Percentiles rank a stretch among this genome's conserved stretches.
phyloP scores from a whole-genome alignment of 2,329 filamentous ascomycete species.

The Sporothrix dimorphospora region DNA sequence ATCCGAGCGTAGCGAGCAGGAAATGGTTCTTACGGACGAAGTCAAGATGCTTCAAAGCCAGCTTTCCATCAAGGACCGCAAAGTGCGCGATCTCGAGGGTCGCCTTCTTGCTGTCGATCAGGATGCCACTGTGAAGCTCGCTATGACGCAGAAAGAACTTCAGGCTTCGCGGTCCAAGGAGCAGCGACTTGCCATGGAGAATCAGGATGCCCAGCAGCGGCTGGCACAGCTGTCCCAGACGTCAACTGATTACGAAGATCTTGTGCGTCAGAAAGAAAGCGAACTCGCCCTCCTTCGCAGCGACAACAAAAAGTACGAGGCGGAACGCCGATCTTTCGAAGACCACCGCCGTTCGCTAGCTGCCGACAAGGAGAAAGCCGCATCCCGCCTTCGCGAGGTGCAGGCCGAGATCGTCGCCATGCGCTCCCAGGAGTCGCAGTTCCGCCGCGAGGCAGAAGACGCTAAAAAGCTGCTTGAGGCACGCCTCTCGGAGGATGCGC shows the following conservation, averaged over 20 bases:
- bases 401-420: conserved; percentile 88
- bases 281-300: conserved; percentile 83
- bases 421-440: conserved; percentile 78
- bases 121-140: conserved; percentile 84
- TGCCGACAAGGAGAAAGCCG: conserved; percentile 77
- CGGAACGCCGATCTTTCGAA: conserved; percentile 77
- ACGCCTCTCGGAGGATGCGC: conserved; percentile 85
- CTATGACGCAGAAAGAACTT: conserved; percentile 76
- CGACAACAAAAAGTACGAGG: conserved; percentile 81
- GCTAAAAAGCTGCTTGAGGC: conserved; percentile 84
- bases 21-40: conserved; percentile 78
- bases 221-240: conserved; percentile 86
- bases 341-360: conserved; percentile 73
- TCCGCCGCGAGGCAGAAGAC: conserved; percentile 87
- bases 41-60: conserved; percentile 92
- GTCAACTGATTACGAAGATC: conserved; percentile 92
- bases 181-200: conserved; percentile 76
- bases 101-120: conserved; percentile 85
- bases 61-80: conserved; percentile 83
- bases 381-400: conserved; percentile 75
- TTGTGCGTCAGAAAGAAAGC: conserved; percentile 91
- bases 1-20: conserved; percentile 73
- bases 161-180: conserved; percentile 73
- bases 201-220: conserved; percentile 79
- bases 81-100: conserved; percentile 81